Base-by-base conservation (phyloP, 2,329 filamentous ascomycete species). In the Diaporthe amygdali region DNA sequence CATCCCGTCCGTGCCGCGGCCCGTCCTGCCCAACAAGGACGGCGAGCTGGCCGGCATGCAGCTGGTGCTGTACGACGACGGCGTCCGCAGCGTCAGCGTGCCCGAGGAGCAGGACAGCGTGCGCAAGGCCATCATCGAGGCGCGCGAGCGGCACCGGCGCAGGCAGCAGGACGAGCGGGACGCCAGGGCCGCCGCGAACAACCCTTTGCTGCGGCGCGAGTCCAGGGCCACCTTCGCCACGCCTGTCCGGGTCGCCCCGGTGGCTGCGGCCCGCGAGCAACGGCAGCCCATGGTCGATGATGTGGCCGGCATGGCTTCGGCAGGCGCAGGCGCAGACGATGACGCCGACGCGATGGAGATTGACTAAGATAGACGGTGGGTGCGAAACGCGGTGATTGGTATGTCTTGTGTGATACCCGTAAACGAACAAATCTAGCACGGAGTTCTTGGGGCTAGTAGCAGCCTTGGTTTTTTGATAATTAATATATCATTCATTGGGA, bases 121-220 rank as follows among this genome's bases (percentile, higher is more conserved):
- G 73, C 88, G 94, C 72, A 94, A 92, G 80, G 94, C 94, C 10
- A 95, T 98, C 74, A 85, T 96, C 66, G 95, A 97, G 80, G 90
- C 93, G 2, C 88, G 94, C 66, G 89, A 88, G 56, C 87, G 94
- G 68, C 86, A 90, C 41, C 85, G 93, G 67, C 90, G 93, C 75
- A 83, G 79, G 79, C 89, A 90, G 77, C 84, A 82, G 72, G 78
- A 78, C 67, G 83, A 84, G 76, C 77, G 77, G 67, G 79, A 81
- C 73, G 75, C 44, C 12, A 64, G 47, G 55, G 47, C 66, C 25
- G 63, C 27, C 14, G 66, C 66, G 5, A 66, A 54, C 37, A 66
- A 66, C 30, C 66, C 66, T 8, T 32, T 66, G 17, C 49, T 64
- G 32, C 22, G 32, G 12, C 32, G 8, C 12, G 44, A 30, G 63